phyloP scores from a whole-genome alignment of 257 asterid species.

The Nicotiana sylvestris region DNA sequence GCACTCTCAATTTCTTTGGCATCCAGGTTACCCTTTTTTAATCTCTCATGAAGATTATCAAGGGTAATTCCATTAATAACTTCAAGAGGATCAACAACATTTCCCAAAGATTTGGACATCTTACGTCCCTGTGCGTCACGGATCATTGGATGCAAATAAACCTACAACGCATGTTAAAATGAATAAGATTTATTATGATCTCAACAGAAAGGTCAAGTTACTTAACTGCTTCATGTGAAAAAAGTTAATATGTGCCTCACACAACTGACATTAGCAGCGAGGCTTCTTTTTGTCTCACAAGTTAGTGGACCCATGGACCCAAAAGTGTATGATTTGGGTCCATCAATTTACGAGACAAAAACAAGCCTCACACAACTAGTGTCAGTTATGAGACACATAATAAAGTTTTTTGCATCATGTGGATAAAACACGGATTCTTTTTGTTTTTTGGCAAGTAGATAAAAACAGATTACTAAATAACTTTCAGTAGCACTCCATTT shows the following conservation, averaged over 20 bases:
- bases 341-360: too few species aligned
- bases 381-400: too few species aligned
- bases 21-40: constrained; percentile 90
- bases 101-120: constrained; percentile 95
- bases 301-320: too few species aligned
- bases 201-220: not conserved
- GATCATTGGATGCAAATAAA: constrained; percentile 92
- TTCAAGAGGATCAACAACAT: constrained; percentile 89
- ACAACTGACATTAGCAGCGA: too few species aligned
- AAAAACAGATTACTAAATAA: not conserved
- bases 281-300: too few species aligned
- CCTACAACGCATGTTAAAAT: constrained; percentile 36
- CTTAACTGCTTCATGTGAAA: not conserved
- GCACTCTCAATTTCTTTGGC: constrained; percentile 70
- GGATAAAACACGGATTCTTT: not conserved
- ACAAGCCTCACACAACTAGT: too few species aligned
- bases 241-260: too few species aligned
- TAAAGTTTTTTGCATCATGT: not conserved
- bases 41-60: constrained; percentile 74
- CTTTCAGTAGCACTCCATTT: not conserved
- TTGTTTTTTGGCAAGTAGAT: too few species aligned
- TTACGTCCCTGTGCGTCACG: constrained; percentile 98
- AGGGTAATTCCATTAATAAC: constrained; percentile 74
- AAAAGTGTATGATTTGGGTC: too few species aligned
- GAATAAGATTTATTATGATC: not conserved